Evolutionary conservation across 1,284 basidiomycete genomes (phyloP).

Genomic region (Jaminaea rosea): DNA sequence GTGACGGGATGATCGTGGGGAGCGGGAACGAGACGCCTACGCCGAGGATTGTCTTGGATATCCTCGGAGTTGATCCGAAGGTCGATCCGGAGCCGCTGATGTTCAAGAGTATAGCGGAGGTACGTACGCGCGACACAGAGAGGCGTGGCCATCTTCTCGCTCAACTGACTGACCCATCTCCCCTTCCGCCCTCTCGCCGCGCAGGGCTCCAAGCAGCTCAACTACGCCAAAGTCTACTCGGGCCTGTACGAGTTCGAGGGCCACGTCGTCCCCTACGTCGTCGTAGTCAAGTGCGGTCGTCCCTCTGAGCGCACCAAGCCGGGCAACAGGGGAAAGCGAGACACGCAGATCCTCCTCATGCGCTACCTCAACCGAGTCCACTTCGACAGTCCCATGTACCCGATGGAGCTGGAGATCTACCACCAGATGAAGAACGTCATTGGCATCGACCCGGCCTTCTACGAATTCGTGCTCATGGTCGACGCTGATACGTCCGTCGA

Average conservation of each 20-base stretch:
- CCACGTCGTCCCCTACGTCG: constrained; percentile 91
- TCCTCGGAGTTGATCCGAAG: constrained; percentile 86
- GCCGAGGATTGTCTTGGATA: constrained; percentile 79
- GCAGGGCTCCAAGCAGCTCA: constrained; percentile 89
- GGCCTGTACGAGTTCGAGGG: constrained; percentile 88
- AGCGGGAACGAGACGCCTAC: constrained; percentile 63
- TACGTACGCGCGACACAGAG: no score
- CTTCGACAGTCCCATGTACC: constrained; percentile 92
- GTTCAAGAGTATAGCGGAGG: constrained; percentile 88
- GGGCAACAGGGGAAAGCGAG: constrained; percentile 63
- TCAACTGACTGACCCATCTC: no score
- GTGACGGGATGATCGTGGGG: constrained; percentile 97
- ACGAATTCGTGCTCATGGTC: constrained; percentile 92
- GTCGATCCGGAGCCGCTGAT: constrained; percentile 87
- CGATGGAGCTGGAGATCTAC: constrained; percentile 91
- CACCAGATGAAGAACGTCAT: constrained; percentile 99
- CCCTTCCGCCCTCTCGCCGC: no score
- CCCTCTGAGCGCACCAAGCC: constrained; percentile 85
- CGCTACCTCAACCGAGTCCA: constrained; percentile 98
- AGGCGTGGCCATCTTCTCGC: no score
- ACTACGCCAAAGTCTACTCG: constrained; percentile 96
- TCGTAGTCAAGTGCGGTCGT: constrained; percentile 93
- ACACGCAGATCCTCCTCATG: constrained; percentile 92
- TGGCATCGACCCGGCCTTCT: constrained; percentile 95
- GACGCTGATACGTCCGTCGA: constrained; percentile 89